Evolutionary conservation across 495 filamentous ascomycete species (phyloP).

Genomic region (Neurospora sp.): DNA sequence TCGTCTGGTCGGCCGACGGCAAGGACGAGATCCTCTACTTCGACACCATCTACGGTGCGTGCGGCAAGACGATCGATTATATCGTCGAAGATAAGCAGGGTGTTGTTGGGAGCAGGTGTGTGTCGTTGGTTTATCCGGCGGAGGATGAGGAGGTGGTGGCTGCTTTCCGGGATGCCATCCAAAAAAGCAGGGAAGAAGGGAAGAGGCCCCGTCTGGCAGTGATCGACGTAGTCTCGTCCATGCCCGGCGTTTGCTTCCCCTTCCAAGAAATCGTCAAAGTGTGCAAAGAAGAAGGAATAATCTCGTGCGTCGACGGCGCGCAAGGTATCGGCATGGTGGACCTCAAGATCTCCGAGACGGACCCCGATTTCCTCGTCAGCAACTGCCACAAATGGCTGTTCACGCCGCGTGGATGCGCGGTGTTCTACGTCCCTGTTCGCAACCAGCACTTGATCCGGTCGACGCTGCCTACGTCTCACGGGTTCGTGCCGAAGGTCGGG

Average conservation of each 20-base stretch:
- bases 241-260: conserved; percentile 69
- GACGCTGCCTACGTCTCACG: conserved; percentile 63
- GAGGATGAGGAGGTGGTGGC: conserved; percentile 46
- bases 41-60: conserved; percentile 65
- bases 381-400: conserved; percentile 93
- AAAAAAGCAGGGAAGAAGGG: conserved; percentile 29
- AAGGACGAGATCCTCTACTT: conserved; percentile 60
- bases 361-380: conserved; percentile 73
- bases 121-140: conserved; percentile 47
- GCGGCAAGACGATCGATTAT: conserved; percentile 59
- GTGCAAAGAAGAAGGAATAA: conserved; percentile 53
- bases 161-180: conserved; percentile 37
- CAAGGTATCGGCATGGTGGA: conserved; percentile 72
- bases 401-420: conserved; percentile 67
- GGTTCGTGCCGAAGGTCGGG: conserved; percentile 33
- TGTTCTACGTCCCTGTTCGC: conserved; percentile 64
- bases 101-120: conserved; percentile 27
- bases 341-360: conserved; percentile 51
- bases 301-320: conserved; percentile 64
- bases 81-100: conserved; percentile 46
- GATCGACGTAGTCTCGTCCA: conserved; percentile 68
- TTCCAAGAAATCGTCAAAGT: conserved; percentile 55
- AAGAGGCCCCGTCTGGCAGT: conserved; percentile 49
- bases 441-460: conserved; percentile 68
- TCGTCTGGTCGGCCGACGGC: conserved; percentile 40